These are phyloP conservation scores for Dispira simplex DNA, from an alignment of 192 early-diverging fungal genomes.

Conservation along the genomic window DNA sequence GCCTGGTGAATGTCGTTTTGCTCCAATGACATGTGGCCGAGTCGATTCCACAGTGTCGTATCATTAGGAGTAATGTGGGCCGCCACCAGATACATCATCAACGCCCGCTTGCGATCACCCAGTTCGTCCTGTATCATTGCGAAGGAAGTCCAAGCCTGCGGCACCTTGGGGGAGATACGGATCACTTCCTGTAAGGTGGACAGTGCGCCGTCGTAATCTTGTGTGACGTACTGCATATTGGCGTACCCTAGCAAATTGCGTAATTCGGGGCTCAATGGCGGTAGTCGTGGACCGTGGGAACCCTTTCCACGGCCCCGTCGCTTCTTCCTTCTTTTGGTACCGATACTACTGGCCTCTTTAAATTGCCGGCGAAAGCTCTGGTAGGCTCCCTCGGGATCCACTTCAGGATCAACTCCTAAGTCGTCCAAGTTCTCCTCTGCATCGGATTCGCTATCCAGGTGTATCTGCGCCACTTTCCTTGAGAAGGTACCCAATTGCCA, in stretches of 20 bases:
- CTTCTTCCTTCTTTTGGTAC: not conserved
- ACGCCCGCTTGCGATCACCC: constrained; percentile 50
- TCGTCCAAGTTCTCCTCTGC: not conserved
- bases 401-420: not conserved
- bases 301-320: not conserved
- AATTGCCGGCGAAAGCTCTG: constrained; percentile 5
- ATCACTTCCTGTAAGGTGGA: constrained; percentile 67
- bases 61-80: constrained; percentile 72
- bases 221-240: constrained; percentile 53
- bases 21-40: constrained; percentile 57
- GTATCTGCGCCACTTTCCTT: not conserved
- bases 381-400: constrained; percentile 3
- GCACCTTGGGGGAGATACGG: constrained; percentile 45
- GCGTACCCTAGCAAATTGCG: constrained; percentile 54
- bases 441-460: not conserved
- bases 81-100: constrained; percentile 73
- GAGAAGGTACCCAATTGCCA: not conserved
- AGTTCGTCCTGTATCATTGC: constrained; percentile 82
- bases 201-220: constrained; percentile 54
- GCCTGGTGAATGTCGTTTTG: constrained; percentile 44
- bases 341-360: constrained; percentile 3
- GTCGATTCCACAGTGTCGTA: constrained; percentile 61
- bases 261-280: constrained; percentile 27
- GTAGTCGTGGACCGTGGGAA: not conserved
- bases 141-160: constrained; percentile 75